These are phyloP conservation scores for Flaveria trinervia DNA, from an alignment of 129 eudicot species.

Conservation along the genomic window DNA sequence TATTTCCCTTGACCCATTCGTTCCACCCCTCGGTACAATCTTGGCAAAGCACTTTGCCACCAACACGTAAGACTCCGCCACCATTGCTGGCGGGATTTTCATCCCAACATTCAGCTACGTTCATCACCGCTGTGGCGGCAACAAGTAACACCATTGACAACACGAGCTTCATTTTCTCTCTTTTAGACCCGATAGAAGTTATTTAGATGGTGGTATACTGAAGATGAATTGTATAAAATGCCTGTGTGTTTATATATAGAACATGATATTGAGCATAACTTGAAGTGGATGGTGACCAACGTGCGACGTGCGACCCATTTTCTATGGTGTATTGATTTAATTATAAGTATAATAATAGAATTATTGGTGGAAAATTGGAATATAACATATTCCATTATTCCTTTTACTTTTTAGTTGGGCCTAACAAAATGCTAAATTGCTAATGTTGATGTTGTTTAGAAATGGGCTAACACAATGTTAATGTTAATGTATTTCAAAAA, in stretches of 20 bases:
- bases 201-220: background rate
- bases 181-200: background rate
- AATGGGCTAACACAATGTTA: background rate
- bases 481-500: background rate
- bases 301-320: constrained; percentile 61
- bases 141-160: constrained; percentile 40
- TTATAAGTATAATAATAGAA: background rate
- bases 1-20: constrained; percentile 66
- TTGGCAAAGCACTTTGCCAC: constrained; percentile 88
- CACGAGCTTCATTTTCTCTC: constrained; percentile 34
- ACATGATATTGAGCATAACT: constrained; percentile 6
- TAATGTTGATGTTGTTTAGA: background rate
- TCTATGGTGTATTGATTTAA: constrained; percentile 5
- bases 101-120: constrained; percentile 35
- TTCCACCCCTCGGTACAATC: constrained; percentile 74
- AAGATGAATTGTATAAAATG: constrained; percentile 14
- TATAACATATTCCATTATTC: background rate
- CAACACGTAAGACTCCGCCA: constrained; percentile 45
- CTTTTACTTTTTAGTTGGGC: background rate
- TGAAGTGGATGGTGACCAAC: constrained; percentile 62
- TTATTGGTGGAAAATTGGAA: constrained; percentile 4
- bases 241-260: constrained; percentile 22
- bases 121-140: constrained; percentile 31
- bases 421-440: background rate
- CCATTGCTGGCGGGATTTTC: background rate